A percentile compares a stretch with the other conserved stretches of the same genome.
Evolutionary conservation across 305 asterid genomes (phyloP).

Genomic region (Andrographis paniculata): DNA sequence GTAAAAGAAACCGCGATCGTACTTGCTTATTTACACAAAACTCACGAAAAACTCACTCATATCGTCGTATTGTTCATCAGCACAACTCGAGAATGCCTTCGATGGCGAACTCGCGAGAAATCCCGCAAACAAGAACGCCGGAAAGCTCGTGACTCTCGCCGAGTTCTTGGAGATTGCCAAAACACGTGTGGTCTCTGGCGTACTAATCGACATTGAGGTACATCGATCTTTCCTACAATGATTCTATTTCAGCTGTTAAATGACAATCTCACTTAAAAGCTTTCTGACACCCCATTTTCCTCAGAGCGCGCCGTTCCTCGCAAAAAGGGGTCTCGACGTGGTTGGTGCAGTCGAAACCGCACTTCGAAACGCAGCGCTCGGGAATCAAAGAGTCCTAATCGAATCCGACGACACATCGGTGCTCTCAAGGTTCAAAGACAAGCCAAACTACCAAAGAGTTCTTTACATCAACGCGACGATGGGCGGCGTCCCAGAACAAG

Average conservation of each 20-base stretch:
- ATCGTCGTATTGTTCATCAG: constrained; percentile 27
- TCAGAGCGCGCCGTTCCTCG: constrained; percentile 80
- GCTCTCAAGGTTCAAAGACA: constrained; percentile 44
- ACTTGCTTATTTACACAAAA: constrained; percentile 1
- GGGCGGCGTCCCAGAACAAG: constrained; percentile 40
- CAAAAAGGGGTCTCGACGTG: constrained; percentile 61
- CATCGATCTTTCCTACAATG: not conserved
- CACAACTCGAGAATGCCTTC: constrained; percentile 53
- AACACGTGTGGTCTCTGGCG: constrained; percentile 44
- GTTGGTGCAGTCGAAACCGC: constrained; percentile 49
- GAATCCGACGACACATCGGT: constrained; percentile 80
- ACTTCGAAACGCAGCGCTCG: constrained; percentile 56
- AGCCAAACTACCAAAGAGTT: constrained; percentile 52
- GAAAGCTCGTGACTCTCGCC: constrained; percentile 60
- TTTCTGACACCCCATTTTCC: too few species aligned
- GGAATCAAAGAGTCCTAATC: constrained; percentile 65
- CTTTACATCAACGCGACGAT: constrained; percentile 31
- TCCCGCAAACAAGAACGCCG: constrained; percentile 63
- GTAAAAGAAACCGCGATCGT: constrained; percentile 24
- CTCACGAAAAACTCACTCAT: not conserved
- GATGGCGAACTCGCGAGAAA: constrained; percentile 43
- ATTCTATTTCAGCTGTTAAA: too few species aligned
- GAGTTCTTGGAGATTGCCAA: constrained; percentile 81
- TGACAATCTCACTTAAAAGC: too few species aligned
- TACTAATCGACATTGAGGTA: constrained; percentile 51